Base-by-base conservation (phyloP, 1,139 yeast species). In the Saccharomyces uvarum region DNA sequence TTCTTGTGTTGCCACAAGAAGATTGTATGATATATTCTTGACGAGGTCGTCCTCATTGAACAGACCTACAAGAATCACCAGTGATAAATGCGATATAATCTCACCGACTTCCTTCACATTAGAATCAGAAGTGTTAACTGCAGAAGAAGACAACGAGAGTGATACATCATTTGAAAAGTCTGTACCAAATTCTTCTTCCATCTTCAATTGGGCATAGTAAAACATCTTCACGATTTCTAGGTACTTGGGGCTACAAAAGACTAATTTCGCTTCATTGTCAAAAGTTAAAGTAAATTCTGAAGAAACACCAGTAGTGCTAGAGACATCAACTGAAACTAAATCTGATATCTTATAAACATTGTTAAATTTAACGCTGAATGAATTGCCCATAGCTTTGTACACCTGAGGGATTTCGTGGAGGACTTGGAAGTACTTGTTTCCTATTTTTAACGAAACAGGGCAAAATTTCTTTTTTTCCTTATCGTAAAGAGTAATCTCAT, bases 11-110 rank as follows among this genome's bases (percentile, higher is more conserved):
- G 88, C 80, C 0, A 88, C 82, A 63, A 88, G 74, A 19, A 88
- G 72, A 47, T 79, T 73, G 54, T 84, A 86, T 0, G 93, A 83
- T 2, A 88, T 77, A 13, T 80, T 75, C 59, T 88, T 78, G 2
- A 87, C 83, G 8, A 78, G 82, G 28, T 78, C 79, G 53, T 81
- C 76, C 3, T 75, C 72, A 21, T 85, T 81, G 31, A 87, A 75
- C 55, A 88, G 70, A 1, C 93, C 90, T 42, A 86, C 80, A 62
- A 87, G 78, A 4, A 81, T 82, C 51, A 86, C 80, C 60, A 85
- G 82, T 56, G 85, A 74, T 51, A 88, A 68, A 53, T 83, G 77
- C 7, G 87, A 84, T 60, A 84, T 57, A 41, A 63, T 56, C 28
- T 65, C 68, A 13, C 56, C 55, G 7, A 52, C 59, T 50, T 66